Percentiles rank a stretch among this genome's conserved stretches.
Evolutionary conservation across 106 monocot genomes (phyloP).

Genomic region (Dendrobium nobile): DNA sequence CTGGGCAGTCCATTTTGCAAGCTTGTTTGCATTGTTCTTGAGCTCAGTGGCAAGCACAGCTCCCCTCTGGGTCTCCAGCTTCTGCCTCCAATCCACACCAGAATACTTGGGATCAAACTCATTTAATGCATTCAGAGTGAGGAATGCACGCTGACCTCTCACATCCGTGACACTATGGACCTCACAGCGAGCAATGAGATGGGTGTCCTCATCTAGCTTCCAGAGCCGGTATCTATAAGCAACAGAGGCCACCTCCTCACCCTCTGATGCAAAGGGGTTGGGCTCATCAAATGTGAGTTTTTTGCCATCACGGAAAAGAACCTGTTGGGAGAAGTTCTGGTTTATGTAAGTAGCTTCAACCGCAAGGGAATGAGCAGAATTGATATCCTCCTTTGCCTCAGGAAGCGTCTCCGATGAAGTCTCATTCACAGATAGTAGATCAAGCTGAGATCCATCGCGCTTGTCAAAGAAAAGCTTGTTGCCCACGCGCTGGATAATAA

Average conservation of each 20-base stretch:
- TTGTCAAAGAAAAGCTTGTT: constrained; percentile 99
- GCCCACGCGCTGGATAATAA: constrained; percentile 88
- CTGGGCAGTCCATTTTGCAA: constrained; percentile 93
- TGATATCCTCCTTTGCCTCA: constrained; percentile 92
- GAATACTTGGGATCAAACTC: constrained; percentile 91
- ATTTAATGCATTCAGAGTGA: constrained; percentile 85
- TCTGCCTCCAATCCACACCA: constrained; percentile 94
- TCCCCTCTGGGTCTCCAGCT: constrained; percentile 92
- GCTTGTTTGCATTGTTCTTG: constrained; percentile 96
- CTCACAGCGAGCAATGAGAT: constrained; percentile 82
- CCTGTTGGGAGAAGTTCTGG: constrained; percentile 98
- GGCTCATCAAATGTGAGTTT: constrained; percentile 85
- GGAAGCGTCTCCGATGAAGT: constrained; percentile 78
- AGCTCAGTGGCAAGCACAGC: constrained; percentile 98
- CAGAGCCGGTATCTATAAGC: constrained; percentile 88
- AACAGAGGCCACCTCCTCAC: constrained; percentile 75
- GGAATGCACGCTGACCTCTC: constrained; percentile 66
- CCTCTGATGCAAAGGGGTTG: constrained; percentile 73
- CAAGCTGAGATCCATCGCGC: constrained; percentile 95
- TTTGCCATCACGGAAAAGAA: constrained; percentile 67
- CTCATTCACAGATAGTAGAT: constrained; percentile 79
- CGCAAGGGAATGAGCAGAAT: constrained; percentile 75
- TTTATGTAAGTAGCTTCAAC: constrained; percentile 90
- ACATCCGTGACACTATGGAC: constrained; percentile 65
- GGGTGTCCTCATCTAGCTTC: constrained; percentile 85